Conservation (phyloP, 768 basidiomycete species). For the Russula virescens region DNA sequence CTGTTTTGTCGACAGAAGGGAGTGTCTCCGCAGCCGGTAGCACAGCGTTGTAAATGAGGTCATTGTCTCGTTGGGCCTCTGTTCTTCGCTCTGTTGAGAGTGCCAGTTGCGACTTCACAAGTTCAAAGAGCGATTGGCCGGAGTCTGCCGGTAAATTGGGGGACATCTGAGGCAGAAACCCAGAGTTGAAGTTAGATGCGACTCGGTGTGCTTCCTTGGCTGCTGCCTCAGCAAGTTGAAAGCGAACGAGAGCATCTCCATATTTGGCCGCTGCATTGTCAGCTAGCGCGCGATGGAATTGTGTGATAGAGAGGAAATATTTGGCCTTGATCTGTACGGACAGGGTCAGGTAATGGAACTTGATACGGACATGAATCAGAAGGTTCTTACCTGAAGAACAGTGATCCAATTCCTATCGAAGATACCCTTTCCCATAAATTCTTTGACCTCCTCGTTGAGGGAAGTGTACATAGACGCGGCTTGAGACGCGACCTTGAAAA, state of each 20-base stretch:
- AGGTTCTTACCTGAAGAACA: slow-evolving; percentile 60
- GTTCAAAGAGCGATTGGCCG: slow-evolving; percentile 69
- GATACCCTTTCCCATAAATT: slow-evolving; percentile 94
- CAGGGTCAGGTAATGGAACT: slow-evolving; percentile 4
- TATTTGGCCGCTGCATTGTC: slow-evolving; percentile 74
- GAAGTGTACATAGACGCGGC: slow-evolving; percentile 74
- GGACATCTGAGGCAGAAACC: slow-evolving; percentile 66
- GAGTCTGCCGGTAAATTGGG: slow-evolving; percentile 87
- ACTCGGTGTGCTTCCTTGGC: slow-evolving; percentile 80
- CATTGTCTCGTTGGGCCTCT: slow-evolving; percentile 85
- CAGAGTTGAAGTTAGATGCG: slow-evolving; percentile 60
- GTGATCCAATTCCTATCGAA: slow-evolving; percentile 94
- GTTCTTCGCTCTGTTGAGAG: slow-evolving; percentile 68
- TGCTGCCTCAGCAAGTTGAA: slow-evolving; percentile 65
- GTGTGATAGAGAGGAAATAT: slow-evolving; percentile 77
- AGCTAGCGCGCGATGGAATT: slow-evolving; percentile 79
- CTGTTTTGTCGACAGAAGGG: slow-evolving; percentile 73
- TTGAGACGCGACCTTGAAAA: slow-evolving; percentile 81
- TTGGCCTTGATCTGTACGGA: slow-evolving; percentile 79
- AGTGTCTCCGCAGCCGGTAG: slow-evolving; percentile 75
- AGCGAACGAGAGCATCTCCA: slow-evolving; percentile 79
- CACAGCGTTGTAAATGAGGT: slow-evolving; percentile 94
- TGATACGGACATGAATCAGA: background rate
- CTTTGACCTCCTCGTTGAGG: slow-evolving; percentile 89
- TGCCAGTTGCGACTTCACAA: slow-evolving; percentile 76